These are phyloP conservation scores for Malania oleifera DNA, from an alignment of 164 flowering plant genomes.

Conservation along the genomic window DNA sequence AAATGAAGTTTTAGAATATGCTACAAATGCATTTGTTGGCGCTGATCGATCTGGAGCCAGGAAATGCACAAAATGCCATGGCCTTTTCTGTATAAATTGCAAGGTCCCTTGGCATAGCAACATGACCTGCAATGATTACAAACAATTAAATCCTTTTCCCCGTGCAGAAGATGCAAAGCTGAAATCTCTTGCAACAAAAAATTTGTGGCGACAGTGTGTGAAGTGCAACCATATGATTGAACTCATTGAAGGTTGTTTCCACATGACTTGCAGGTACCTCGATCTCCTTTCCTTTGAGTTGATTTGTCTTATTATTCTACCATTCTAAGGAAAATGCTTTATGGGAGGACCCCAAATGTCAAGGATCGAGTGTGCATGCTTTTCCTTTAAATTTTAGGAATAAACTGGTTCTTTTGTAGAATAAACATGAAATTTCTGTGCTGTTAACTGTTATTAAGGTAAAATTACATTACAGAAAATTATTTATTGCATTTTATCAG, in stretches of 20 bases:
- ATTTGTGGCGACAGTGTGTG: conserved; percentile 69
- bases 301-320: neutral
- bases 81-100: conserved; percentile 61
- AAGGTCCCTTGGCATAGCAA: conserved; percentile 75
- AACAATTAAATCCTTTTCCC: conserved; percentile 28
- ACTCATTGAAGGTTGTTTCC: conserved; percentile 75
- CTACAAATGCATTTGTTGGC: conserved; percentile 13
- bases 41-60: conserved; percentile 31
- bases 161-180: conserved; percentile 53
- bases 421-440: no score
- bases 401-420: no score
- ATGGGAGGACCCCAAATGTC: neutral
- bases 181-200: conserved; percentile 49
- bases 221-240: conserved; percentile 82
- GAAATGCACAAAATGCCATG: conserved; percentile 58
- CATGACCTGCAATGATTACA: conserved; percentile 44
- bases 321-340: neutral
- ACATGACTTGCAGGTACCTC: conserved; percentile 77
- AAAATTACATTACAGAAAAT: no score
- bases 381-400: no score
- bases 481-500: no score
- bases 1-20: conserved; percentile 32
- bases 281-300: neutral
- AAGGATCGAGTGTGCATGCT: no score
- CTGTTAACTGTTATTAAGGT: no score